These are phyloP conservation scores for Wickerhamiella dianesei DNA, from an alignment of 805 yeast species.

Conservation along the genomic window DNA sequence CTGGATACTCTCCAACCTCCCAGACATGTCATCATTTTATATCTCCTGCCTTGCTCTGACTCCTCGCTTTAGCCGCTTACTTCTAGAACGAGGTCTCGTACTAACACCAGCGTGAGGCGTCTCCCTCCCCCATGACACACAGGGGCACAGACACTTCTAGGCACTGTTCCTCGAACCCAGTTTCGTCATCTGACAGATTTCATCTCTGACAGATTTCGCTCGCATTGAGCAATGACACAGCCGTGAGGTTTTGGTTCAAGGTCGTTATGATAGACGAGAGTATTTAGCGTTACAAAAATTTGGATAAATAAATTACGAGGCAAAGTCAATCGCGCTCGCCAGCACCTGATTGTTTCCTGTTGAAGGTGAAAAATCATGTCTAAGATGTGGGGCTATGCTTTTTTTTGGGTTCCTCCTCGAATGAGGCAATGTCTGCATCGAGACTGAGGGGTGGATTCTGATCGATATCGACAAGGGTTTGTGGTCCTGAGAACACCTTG, in stretches of 20 bases:
- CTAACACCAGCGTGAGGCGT: neutral
- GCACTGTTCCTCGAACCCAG: no score
- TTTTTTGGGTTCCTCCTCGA: neutral
- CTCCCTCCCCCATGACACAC: neutral
- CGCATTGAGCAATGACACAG: no score
- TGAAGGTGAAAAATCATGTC: neutral
- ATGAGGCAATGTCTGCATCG: neutral
- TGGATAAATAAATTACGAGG: neutral
- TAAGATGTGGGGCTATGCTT: neutral
- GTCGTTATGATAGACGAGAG: no score
- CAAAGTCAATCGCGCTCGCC: neutral
- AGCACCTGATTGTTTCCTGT: neutral
- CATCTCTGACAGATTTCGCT: no score
- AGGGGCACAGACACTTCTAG: no score
- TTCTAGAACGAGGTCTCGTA: neutral
- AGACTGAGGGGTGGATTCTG: neutral
- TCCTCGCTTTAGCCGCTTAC: neutral
- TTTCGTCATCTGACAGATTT: no score
- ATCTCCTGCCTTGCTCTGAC: neutral
- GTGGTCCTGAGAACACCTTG: conserved; percentile 17
- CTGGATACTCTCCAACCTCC: no score
- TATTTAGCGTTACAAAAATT: neutral
- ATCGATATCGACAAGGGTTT: conserved; percentile 5
- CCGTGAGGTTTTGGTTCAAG: no score
- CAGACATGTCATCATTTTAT: neutral